These are phyloP conservation scores for Cucurbitaria berberidis DNA, from an alignment of 2,329 filamentous ascomycete species.

Conservation along the genomic window DNA sequence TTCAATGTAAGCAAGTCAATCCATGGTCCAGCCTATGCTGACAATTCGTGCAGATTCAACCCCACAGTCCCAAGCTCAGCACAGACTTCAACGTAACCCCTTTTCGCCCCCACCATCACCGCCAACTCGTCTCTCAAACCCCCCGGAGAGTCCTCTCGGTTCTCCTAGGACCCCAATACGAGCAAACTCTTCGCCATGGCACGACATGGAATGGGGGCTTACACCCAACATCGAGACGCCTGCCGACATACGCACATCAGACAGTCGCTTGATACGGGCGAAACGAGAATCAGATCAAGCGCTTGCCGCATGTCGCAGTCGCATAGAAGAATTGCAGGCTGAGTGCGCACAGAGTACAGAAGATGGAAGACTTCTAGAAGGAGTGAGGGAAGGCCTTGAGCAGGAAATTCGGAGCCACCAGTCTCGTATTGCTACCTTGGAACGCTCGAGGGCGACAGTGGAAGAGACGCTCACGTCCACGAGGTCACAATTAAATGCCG, in stretches of 20 bases:
- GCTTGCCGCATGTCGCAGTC: slow-evolving; percentile 41
- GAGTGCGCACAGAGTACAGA: slow-evolving; percentile 39
- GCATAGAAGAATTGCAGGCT: slow-evolving; percentile 42
- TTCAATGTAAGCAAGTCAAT: slow-evolving; percentile 38
- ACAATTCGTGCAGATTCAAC: slow-evolving; percentile 30
- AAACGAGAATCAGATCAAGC: slow-evolving; percentile 48
- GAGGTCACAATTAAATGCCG: slow-evolving; percentile 26
- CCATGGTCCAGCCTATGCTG: slow-evolving; percentile 1
- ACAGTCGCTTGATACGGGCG: slow-evolving; percentile 44
- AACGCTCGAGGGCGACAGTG: slow-evolving; percentile 31
- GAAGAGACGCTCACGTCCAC: slow-evolving; percentile 32
- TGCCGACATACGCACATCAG: slow-evolving; percentile 38
- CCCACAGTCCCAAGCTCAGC: slow-evolving; percentile 26
- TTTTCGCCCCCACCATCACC: slow-evolving; percentile 45
- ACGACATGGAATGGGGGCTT: slow-evolving; percentile 29
- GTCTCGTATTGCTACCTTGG: slow-evolving; percentile 35
- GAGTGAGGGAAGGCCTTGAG: slow-evolving; percentile 27
- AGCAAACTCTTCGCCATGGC: slow-evolving; percentile 30
- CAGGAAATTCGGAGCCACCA: slow-evolving; percentile 39
- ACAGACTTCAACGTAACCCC: slow-evolving; percentile 29
- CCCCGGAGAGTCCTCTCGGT: slow-evolving; percentile 16
- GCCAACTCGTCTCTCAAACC: slow-evolving; percentile 28
- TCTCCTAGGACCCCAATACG: slow-evolving; percentile 33
- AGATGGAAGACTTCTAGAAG: slow-evolving; percentile 23
- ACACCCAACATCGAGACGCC: slow-evolving; percentile 22